Evolutionary conservation across 352 stramenopile genomes (phyloP), one percentile per base, ranked within the genome.

Genomic region (Phytophthora cactorum): DNA sequence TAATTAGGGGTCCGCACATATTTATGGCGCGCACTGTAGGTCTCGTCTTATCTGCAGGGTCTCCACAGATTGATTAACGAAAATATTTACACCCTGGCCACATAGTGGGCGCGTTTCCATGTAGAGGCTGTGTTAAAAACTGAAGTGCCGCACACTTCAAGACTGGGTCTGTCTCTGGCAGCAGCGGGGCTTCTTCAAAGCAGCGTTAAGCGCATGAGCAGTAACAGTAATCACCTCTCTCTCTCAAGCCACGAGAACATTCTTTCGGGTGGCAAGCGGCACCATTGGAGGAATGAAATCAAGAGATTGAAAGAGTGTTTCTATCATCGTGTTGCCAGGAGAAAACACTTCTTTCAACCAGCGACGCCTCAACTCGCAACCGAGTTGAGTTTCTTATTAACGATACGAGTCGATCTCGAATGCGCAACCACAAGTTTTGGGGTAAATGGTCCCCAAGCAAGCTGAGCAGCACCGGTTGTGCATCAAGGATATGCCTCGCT

Each of bases 141-240:
- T 47, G 36, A 55, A 71, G 43, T 59, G 62, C 10, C 25, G 11
- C 27, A 22, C 62, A 41, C 55, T 70, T 70, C 63, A 66, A 70
- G 29, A 38, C 22, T 54, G 62, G n/a, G 53, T 69, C 62, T 69
- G 62, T 63, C 62, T 66, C 59, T 66, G 49, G 41, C 47, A 43
- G 9, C 14, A n/a, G 36, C 6, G 28, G 31, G 25, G 9, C 41
- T 56, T 61, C 60, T 31, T 34, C 55, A 58, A 46, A 57, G 45
- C 57, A 66, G 32, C 57, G 63, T 61, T 55, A 59, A 70, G 55
- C 54, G 62, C 62, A 65, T 54, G 62, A 65, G 45, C 55, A 31
- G 36, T 41, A 17, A 31, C 12, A 38, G 54, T 63, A 68, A 68
- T 58, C 61, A 25, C 61, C 38, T 5, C 34, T n/a, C 36, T 36